Base-by-base conservation (phyloP, 345 rosid species). In the Camelina laxa region DNA sequence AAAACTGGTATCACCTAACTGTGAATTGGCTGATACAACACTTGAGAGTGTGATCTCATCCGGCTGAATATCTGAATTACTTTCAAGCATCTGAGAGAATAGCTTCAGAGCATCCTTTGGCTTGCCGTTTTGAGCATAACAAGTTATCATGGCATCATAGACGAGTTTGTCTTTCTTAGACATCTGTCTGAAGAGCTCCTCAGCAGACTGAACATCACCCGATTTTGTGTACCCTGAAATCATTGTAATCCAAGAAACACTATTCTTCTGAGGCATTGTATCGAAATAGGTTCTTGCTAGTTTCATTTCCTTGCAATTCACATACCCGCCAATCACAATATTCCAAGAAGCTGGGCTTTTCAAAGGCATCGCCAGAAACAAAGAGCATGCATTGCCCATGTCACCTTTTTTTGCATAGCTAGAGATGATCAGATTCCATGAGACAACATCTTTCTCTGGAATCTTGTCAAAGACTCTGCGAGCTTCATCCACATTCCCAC, bases 271-370 rank as follows among this genome's bases (percentile, higher is more conserved):
- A 19, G 91, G 87, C 93, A 87, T 91, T 44, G 75, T 63, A 63
- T 87, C 85, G 19, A 88, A 85, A 61, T 81, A 54, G 41, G 73
- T 78, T 65, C 82, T 72, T n/a, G 96, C 92, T 31, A 79, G 69
- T 50, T 82, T 73, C 45, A 82, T 62, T 22, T 75, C 67, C 27
- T 87, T 75, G 13, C 78, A 70, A 31, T 80, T 88, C 16, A 84
- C 83, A 44, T 77, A 87, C 47, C 88, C 96, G 19, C 88, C 84
- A 1, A 89, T 85, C 79, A 88, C 65, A 31, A 89, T 75, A 83
- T 89, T 88, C 92, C 96, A 89, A 53, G 97, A 87, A 16, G 82
- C 71, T 20, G 88, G 75, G 70, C 85, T 87, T 75, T 75, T 87
- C 78, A 79, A 81, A 2, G 93, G 89, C 89, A 88, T 91, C 21